Evolutionary conservation across 1,139 yeast genomes (phyloP), one percentile per base, ranked within the genome.

Genomic region (Arxiozyma bovina): DNA sequence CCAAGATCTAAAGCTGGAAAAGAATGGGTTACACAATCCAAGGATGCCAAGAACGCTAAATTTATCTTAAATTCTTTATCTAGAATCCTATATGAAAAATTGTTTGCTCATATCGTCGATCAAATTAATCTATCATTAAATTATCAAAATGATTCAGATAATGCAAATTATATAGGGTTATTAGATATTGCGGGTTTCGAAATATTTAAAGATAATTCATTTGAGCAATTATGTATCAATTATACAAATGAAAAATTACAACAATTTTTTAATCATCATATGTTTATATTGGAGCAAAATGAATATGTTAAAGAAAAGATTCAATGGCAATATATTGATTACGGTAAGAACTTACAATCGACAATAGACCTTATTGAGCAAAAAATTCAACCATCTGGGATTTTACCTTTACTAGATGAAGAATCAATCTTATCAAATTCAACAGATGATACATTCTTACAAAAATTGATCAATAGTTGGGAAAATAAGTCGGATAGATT

Each of bases 151-250:
- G 71, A 74, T 12, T 66, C 70, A 0, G 66, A 69, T 54, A 69
- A 74, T 21, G 70, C 74, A 21, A 82, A 85, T 56, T 91, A 85
- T 62, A 89, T 93, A 62, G 99, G 99, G 1, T 94, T 94, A 3
- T 75, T 93, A 57, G 99, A 93, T 75, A 94, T 93, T 64, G 98
- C 98, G 0, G 99, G 99, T 8, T 94, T 93, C 72, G 99, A 94
- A 72, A 93, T 93, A 56, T 94, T 94, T 68, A 84, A 88, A 55
- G 79, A 80, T 57, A 94, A 94, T 67, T 88, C 96, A 1, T 93
- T 94, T 69, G 99, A 94, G 69, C 99, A 94, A 71, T 77, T 94
- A 48, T 93, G 99, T 72, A 94, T 94, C 67, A 94, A 94, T 66
- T 93, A 88, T 69, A 93, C 99, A 51, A 94, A 94, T 70, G 99